Conservation (phyloP, 2,329 filamentous ascomycete genomes). For the Cercospora brassicicola region DNA sequence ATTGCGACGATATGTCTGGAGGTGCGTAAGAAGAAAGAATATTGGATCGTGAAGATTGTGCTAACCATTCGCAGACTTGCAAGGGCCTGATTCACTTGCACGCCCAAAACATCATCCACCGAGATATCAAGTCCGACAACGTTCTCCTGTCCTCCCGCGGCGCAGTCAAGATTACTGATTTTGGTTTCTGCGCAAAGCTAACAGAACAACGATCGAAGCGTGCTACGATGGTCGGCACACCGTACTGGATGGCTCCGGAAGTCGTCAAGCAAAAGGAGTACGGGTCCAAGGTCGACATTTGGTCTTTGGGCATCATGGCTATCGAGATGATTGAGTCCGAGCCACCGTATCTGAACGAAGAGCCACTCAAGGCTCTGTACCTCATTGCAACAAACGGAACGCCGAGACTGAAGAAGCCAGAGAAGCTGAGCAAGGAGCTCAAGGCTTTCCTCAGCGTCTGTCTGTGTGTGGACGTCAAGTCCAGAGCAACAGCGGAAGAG, state of each 20-base stretch:
- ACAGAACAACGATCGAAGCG: constrained; percentile 96
- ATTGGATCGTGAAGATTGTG: background rate
- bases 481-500: constrained; percentile 86
- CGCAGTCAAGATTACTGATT: constrained; percentile 95
- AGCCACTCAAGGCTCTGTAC: constrained; percentile 94
- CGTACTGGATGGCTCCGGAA: constrained; percentile 99
- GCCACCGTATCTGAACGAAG: constrained; percentile 95
- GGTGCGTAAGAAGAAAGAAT: constrained; percentile 56
- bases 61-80: constrained; percentile 69
- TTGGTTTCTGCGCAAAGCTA: constrained; percentile 97
- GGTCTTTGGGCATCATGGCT: constrained; percentile 98
- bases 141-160: constrained; percentile 90
- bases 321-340: constrained; percentile 99
- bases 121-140: constrained; percentile 99
- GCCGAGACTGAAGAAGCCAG: constrained; percentile 93
- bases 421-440: constrained; percentile 95
- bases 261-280: constrained; percentile 99
- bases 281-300: constrained; percentile 96
- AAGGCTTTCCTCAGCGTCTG: constrained; percentile 97
- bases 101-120: constrained; percentile 94
- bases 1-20: constrained; percentile 96
- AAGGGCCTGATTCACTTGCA: constrained; percentile 92
- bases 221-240: constrained; percentile 97
- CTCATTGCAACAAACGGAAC: constrained; percentile 98
- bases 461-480: constrained; percentile 94